phyloP scores from a whole-genome alignment of 371 early-diverging fungal genomes.

The Nematocida displodere region DNA sequence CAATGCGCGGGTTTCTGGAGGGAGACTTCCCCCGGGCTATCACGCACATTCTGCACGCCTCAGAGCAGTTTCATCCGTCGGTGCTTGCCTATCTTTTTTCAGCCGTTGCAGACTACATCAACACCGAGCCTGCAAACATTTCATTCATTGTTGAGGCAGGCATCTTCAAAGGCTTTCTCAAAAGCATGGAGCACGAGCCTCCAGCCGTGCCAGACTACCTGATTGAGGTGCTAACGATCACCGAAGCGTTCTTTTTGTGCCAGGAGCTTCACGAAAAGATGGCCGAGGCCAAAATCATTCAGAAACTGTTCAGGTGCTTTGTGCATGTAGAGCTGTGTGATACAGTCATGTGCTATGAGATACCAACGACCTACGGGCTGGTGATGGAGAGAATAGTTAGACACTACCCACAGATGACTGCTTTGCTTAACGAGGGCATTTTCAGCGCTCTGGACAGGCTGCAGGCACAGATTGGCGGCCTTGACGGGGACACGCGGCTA shows the following conservation, averaged over 20 bases:
- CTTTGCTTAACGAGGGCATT: slow-evolving; percentile 2
- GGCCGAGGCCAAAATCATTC: slow-evolving; percentile 7
- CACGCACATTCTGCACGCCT: neutral
- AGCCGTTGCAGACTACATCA: slow-evolving; percentile 16
- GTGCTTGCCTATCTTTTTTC: slow-evolving; percentile 36
- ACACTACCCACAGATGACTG: slow-evolving; percentile 8
- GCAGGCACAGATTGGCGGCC: neutral
- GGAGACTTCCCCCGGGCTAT: slow-evolving; percentile 36
- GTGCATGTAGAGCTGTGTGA: slow-evolving; percentile 7
- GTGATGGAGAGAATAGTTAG: slow-evolving; percentile 26
- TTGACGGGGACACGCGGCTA: neutral
- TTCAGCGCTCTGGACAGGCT: slow-evolving; percentile 10
- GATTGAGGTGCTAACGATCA: slow-evolving; percentile 7
- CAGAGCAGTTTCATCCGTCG: slow-evolving; percentile 23
- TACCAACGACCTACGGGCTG: slow-evolving; percentile 12
- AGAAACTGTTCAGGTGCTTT: slow-evolving; percentile 18
- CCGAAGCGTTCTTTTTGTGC: slow-evolving; percentile 34
- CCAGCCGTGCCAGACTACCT: slow-evolving; percentile 10
- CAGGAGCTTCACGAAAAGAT: slow-evolving; percentile 10
- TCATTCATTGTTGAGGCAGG: slow-evolving; percentile 37
- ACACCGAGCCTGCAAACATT: slow-evolving; percentile 31
- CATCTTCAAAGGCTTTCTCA: slow-evolving; percentile 39
- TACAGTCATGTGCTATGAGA: slow-evolving; percentile 1
- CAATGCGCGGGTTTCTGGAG: slow-evolving; percentile 38
- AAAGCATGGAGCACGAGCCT: slow-evolving; percentile 15